These are phyloP conservation scores for Suhomyces kunorum DNA, from an alignment of 1,139 yeast genomes.

Conservation along the genomic window DNA sequence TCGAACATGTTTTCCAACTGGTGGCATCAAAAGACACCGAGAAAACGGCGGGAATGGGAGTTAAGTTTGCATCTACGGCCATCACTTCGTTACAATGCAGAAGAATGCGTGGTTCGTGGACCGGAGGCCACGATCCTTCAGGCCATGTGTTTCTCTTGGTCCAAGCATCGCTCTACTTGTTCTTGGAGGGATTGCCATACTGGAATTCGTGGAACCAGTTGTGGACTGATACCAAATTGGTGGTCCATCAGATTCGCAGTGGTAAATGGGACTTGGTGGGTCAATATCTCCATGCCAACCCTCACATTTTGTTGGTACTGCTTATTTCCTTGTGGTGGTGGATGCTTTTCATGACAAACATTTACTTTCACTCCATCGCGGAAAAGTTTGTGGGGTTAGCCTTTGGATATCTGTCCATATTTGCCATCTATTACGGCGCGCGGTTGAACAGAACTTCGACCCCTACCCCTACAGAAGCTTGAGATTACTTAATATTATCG, in stretches of 20 bases:
- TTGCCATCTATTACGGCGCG: constrained; percentile 40
- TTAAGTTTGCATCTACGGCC: constrained; percentile 18
- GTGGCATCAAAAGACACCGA: constrained; percentile 3
- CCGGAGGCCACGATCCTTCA: constrained; percentile 94
- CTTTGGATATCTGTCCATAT: constrained; percentile 56
- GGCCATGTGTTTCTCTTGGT: constrained; percentile 87
- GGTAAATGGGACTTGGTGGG: constrained; percentile 2
- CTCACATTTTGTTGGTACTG: constrained; percentile 43
- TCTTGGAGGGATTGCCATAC: constrained; percentile 60
- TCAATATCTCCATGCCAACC: constrained; percentile 31
- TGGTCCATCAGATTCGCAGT: constrained; percentile 1
- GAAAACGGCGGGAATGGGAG: constrained; percentile 16
- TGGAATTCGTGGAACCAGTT: constrained; percentile 27
- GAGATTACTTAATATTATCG: too few relatives aligned
- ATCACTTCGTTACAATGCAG: constrained; percentile 60
- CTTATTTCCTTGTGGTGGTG: constrained; percentile 73
- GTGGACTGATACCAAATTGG: constrained; percentile 1
- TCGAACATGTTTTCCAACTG: constrained; percentile 10
- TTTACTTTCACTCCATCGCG: constrained; percentile 76
- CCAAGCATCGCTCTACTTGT: constrained; percentile 67
- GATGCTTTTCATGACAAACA: constrained; percentile 83
- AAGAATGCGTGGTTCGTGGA: constrained; percentile 69
- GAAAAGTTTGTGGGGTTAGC: constrained; percentile 72
- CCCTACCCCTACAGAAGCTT: too few relatives aligned
- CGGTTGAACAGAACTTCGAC: too few relatives aligned